A percentile compares a stretch with the other conserved stretches of the same genome.
phyloP scores from a whole-genome alignment of 306 rosid genomes.

The Abrus pulchellus region DNA sequence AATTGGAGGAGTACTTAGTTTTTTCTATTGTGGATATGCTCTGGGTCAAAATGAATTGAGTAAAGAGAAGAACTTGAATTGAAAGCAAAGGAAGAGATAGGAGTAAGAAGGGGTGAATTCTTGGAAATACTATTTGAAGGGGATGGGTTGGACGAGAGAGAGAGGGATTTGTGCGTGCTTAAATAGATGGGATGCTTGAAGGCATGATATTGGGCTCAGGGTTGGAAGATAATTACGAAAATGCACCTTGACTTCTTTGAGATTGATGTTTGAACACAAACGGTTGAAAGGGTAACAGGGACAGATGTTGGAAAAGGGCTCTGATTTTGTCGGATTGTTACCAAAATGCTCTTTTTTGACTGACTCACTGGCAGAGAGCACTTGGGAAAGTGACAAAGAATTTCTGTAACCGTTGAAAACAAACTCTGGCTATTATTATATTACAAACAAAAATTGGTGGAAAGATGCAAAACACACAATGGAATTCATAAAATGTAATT shows the following conservation, averaged over 20 bases:
- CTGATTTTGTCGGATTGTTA: constrained; percentile 88
- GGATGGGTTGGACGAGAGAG: constrained; percentile 52
- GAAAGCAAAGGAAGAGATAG: constrained; percentile 35
- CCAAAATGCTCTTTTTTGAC: constrained; percentile 71
- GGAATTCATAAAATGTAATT: neutral
- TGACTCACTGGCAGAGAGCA: constrained; percentile 59
- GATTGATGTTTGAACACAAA: constrained; percentile 66
- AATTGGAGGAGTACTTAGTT: constrained; percentile 44
- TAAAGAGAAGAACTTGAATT: constrained; percentile 43
- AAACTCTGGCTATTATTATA: constrained; percentile 31
- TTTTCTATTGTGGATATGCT: constrained; percentile 25
- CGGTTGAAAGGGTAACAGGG: constrained; percentile 75
- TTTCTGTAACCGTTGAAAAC: constrained; percentile 69
- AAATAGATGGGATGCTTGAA: constrained; percentile 57
- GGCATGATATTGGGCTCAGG: constrained; percentile 48
- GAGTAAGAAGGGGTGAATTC: constrained; percentile 7
- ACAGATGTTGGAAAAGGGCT: constrained; percentile 74
- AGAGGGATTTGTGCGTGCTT: constrained; percentile 54
- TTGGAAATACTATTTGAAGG: constrained; percentile 52
- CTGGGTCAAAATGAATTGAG: constrained; percentile 43
- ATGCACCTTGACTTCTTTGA: constrained; percentile 67
- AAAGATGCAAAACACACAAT: constrained; percentile 8
- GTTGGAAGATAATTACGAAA: constrained; percentile 63
- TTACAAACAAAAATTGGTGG: neutral
- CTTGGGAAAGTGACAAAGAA: constrained; percentile 55